phyloP scores from a whole-genome alignment of 2,329 filamentous ascomycete species.

The Helicocarpus griseus region DNA sequence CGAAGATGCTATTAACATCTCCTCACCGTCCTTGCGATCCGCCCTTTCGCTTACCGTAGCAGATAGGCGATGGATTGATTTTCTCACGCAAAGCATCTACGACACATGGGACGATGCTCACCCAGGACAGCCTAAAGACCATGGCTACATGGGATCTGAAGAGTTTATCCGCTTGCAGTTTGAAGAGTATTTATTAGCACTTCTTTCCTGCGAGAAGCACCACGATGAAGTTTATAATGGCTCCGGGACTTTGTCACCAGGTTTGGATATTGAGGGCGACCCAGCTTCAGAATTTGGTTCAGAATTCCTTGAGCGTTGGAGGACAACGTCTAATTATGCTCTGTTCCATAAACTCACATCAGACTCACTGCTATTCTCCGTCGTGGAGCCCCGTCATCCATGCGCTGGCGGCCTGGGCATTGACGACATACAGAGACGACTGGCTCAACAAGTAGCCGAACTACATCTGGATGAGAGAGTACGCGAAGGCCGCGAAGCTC shows the following conservation, averaged over 20 bases:
- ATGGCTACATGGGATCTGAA: conserved; percentile 91
- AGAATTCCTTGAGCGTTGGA: conserved; percentile 84
- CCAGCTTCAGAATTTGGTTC: conserved; percentile 72
- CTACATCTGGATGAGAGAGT: conserved; percentile 88
- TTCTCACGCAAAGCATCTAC: conserved; percentile 82
- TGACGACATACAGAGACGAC: conserved; percentile 82
- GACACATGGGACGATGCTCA: conserved; percentile 95
- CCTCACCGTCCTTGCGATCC: conserved; percentile 64
- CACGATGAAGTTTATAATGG: conserved; percentile 48
- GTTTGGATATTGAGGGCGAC: conserved; percentile 62
- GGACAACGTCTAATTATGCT: conserved; percentile 77
- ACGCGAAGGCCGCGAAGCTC: conserved; percentile 68
- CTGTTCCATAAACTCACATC: conserved; percentile 68
- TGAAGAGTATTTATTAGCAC: conserved; percentile 85
- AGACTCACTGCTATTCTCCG: conserved; percentile 84
- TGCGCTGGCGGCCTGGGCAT: conserved; percentile 87
- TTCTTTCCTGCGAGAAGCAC: conserved; percentile 84
- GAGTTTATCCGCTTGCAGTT: conserved; percentile 97
- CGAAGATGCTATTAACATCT: conserved; percentile 74
- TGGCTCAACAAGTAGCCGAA: conserved; percentile 87
- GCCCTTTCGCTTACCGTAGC: conserved; percentile 73
- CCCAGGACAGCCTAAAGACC: conserved; percentile 79
- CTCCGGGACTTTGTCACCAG: conserved; percentile 41
- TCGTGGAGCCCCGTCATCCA: conserved; percentile 86
- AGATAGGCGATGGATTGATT: conserved; percentile 93